Percentiles rank a stretch among this genome's conserved stretches.
These are phyloP conservation scores for Daedaleopsis nitida DNA, from an alignment of 768 basidiomycete species.

Conservation along the genomic window DNA sequence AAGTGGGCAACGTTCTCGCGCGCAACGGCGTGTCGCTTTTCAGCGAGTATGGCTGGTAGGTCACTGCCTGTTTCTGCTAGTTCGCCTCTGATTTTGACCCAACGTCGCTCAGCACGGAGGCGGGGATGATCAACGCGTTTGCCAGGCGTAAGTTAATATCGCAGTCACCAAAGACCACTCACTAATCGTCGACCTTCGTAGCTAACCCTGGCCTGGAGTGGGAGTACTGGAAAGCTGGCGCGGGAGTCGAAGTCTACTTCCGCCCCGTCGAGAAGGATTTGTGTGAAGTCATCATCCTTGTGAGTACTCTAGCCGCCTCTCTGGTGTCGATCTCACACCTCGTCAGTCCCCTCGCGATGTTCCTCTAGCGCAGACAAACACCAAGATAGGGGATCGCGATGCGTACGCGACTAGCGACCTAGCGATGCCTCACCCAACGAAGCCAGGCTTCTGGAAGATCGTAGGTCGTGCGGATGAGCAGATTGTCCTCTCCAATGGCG, in stretches of 20 bases:
- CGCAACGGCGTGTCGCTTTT: slow-evolving; percentile 9
- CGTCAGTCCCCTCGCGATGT: slow-evolving; percentile 1
- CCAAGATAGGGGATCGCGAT: slow-evolving; percentile 27
- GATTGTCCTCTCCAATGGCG: slow-evolving; percentile 44
- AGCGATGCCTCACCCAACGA: slow-evolving; percentile 42
- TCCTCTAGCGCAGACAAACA: slow-evolving; percentile 8
- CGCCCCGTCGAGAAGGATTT: slow-evolving; percentile 1
- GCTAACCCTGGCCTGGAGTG: slow-evolving; percentile 17
- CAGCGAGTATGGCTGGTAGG: slow-evolving; percentile 14
- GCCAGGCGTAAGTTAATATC: slow-evolving; percentile 1
- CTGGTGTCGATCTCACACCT: too few relatives aligned
- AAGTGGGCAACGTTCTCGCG: slow-evolving; percentile 10
- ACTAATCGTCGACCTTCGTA: background rate
- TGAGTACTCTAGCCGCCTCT: background rate
- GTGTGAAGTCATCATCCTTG: slow-evolving; percentile 11
- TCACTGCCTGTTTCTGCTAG: background rate
- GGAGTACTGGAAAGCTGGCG: slow-evolving; percentile 1
- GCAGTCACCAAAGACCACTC: background rate
- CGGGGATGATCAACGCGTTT: slow-evolving; percentile 6
- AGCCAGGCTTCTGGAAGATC: slow-evolving; percentile 39
- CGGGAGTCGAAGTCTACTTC: background rate
- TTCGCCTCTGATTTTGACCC: background rate
- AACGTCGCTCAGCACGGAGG: slow-evolving; percentile 15
- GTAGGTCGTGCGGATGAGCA: slow-evolving; percentile 50
- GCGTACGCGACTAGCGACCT: slow-evolving; percentile 45